Evolutionary conservation across 2,329 filamentous ascomycete species (phyloP).

Genomic region (Stemphylium lycopersici): DNA sequence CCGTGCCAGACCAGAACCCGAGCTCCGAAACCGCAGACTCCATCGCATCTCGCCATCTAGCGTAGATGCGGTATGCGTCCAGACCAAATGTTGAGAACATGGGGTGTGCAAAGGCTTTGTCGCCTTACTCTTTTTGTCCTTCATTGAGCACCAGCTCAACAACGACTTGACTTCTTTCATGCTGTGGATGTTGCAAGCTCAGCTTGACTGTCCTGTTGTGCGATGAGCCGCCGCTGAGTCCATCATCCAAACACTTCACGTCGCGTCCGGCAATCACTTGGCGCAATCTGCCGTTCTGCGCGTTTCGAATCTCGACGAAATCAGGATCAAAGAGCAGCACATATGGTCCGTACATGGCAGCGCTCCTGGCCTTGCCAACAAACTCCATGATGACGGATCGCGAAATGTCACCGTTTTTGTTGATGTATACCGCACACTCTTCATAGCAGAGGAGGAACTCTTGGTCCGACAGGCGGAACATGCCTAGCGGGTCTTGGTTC

Average conservation of each 20-base stretch:
- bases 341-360: constrained; percentile 90
- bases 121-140: constrained; percentile 66
- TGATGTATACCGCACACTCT: constrained; percentile 95
- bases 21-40: not conserved
- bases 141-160: constrained; percentile 93
- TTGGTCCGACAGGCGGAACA: constrained; percentile 85
- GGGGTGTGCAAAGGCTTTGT: not conserved
- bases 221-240: constrained; percentile 44
- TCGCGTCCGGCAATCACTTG: constrained; percentile 94
- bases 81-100: too few relatives aligned
- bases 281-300: constrained; percentile 88
- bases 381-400: constrained; percentile 98
- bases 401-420: constrained; percentile 95
- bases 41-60: too few relatives aligned
- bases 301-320: constrained; percentile 96
- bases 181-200: constrained; percentile 91
- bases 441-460: constrained; percentile 92
- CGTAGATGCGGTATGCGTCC: too few relatives aligned
- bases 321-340: constrained; percentile 93
- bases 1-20: not conserved
- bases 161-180: constrained; percentile 82
- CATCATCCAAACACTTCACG: constrained; percentile 86
- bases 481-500: constrained; percentile 84
- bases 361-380: constrained; percentile 87
- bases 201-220: constrained; percentile 83